Percentiles rank a stretch among this genome's conserved stretches.
phyloP scores from a whole-genome alignment of 83 land plant genomes.

The Isoetes engelmannii region DNA sequence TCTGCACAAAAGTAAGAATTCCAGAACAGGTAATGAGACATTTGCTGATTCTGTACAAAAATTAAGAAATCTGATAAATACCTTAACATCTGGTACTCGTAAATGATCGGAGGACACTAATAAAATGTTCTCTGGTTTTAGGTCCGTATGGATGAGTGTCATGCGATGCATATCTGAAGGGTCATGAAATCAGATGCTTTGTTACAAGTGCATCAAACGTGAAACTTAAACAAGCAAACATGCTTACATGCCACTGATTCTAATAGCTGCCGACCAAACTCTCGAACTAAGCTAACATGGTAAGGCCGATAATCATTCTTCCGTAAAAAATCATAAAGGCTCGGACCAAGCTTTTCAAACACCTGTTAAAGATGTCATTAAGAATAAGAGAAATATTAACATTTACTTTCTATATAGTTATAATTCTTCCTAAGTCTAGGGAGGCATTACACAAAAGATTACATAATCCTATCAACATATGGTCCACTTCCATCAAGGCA shows the following conservation, averaged over 20 bases:
- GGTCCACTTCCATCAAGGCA: neutral
- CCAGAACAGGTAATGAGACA: neutral
- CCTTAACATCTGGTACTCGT: conserved; percentile 63
- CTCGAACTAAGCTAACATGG: conserved; percentile 68
- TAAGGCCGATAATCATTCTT: conserved; percentile 61
- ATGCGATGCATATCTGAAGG: conserved; percentile 72
- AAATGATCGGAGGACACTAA: conserved; percentile 59
- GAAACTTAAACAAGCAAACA: conserved; percentile 10
- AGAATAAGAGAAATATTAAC: neutral
- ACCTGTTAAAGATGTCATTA: conserved; percentile 36
- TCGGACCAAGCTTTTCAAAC: conserved; percentile 90
- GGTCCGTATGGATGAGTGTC: conserved; percentile 66
- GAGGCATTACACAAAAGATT: neutral
- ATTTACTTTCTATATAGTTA: neutral
- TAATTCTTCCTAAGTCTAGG: neutral
- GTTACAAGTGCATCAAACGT: neutral
- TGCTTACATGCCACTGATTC: conserved; percentile 77
- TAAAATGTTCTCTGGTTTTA: conserved; percentile 45
- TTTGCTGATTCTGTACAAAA: neutral
- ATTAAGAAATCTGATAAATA: conserved; percentile 13
- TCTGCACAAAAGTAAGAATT: neutral
- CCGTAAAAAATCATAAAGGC: conserved; percentile 68
- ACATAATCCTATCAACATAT: neutral
- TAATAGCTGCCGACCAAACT: conserved; percentile 68
- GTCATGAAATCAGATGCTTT: neutral